Evolutionary conservation across 768 basidiomycete genomes (phyloP).

Genomic region (Gymnopilus dilepis): DNA sequence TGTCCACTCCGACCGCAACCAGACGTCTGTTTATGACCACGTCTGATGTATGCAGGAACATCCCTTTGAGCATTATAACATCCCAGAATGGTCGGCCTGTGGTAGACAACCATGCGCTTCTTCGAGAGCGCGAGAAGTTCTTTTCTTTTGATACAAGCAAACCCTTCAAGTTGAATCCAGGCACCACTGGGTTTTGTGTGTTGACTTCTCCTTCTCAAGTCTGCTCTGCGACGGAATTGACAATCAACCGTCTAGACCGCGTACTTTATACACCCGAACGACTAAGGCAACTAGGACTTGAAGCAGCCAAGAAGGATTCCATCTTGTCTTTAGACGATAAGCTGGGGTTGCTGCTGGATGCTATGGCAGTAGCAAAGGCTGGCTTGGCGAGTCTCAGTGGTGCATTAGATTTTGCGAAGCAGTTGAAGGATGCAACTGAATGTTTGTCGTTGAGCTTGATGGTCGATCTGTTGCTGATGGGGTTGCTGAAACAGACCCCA

Average conservation of each 20-base stretch:
- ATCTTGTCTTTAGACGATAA: constrained; percentile 84
- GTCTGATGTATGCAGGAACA: constrained; percentile 54
- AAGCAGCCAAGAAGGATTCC: constrained; percentile 68
- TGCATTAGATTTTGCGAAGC: constrained; percentile 73
- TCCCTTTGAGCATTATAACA: constrained; percentile 79
- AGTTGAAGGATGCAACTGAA: constrained; percentile 76
- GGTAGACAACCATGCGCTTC: constrained; percentile 66
- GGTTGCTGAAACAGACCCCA: constrained; percentile 58
- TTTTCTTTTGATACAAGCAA: constrained; percentile 74
- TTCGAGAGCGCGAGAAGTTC: constrained; percentile 71
- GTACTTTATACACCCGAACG: constrained; percentile 86
- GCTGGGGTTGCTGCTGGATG: constrained; percentile 89
- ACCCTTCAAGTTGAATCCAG: constrained; percentile 90
- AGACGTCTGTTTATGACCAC: neutral
- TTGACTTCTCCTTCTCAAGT: constrained; percentile 17
- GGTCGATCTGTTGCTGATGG: neutral
- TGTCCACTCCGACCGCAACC: constrained; percentile 7
- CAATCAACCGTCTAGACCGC: constrained; percentile 56
- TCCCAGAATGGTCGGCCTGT: constrained; percentile 56
- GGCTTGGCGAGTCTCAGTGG: constrained; percentile 80
- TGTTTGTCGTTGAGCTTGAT: constrained; percentile 42
- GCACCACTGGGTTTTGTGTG: constrained; percentile 89
- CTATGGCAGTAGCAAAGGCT: constrained; percentile 78
- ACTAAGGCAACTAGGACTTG: constrained; percentile 75
- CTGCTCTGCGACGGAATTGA: neutral